Evolutionary conservation across 1,284 basidiomycete species (phyloP), one percentile per base, ranked within the genome.

Genomic region (Fomitopsis pinicola): DNA sequence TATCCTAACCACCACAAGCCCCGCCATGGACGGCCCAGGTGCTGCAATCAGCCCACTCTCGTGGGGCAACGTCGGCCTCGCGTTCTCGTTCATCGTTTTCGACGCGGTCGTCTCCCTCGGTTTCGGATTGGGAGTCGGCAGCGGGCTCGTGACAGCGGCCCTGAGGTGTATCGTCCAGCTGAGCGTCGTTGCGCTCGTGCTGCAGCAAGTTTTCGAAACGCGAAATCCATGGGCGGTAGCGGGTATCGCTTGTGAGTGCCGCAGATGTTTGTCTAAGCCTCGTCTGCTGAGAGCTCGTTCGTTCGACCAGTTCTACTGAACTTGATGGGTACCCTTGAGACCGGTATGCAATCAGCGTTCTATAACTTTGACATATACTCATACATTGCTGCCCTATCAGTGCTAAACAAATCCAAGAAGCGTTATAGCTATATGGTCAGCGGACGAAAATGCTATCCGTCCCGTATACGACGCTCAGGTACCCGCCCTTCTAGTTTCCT

Each of bases 141-240:
- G 79, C 3, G 86, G 87, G 4, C 81, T 94, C 45, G 67, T 92
- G 33, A 82, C 87, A 6, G 85, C 92, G 0, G 87, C 91, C 0
- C 59, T 86, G 35, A 77, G 93, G 73, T 95, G 93, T 71, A 77
- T 92, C 19, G 72, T 88, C 14, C 93, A 95, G 75, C 83, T 95
- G 33, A 83, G 83, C 15, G 72, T 92, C 12, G 88, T 94, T 65
- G 89, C 84, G 0, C 75, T 86, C 30, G 71, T 94, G 2, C 75
- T 95, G 38, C 85, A 89, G 65, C 81, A 81, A 42, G 88, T 94
- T 1, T 94, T 95, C 67, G 85, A 87, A 63, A 84, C 87, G 3
- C 78, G 90, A 52, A 87, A 88, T 67, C 82, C 87, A 5, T 92
- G 84, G 84, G 86, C 83, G 6, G 90, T 94, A 0, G 84, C 83